phyloP scores from a whole-genome alignment of 495 filamentous ascomycete species.

The Pyronema domesticum region DNA sequence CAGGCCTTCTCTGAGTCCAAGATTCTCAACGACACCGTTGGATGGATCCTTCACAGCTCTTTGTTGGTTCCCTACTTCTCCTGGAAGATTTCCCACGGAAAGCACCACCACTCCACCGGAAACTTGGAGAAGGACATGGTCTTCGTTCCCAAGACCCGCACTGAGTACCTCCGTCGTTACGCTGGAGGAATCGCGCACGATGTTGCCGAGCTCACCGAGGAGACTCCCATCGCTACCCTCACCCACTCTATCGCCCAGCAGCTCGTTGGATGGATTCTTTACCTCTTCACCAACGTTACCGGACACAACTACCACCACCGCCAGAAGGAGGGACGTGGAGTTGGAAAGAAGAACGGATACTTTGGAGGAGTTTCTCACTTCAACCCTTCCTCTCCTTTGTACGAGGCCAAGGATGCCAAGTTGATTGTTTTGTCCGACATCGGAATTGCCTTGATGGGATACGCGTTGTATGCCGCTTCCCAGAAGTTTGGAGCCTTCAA shows the following conservation, averaged over 20 bases:
- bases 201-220: conserved; percentile 73
- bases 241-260: conserved; percentile 62
- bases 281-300: conserved; percentile 73
- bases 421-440: conserved; percentile 70
- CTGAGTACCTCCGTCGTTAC: conserved; percentile 47
- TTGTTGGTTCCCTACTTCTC: conserved; percentile 79
- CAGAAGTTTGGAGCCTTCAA: conserved; percentile 69
- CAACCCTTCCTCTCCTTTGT: conserved; percentile 68
- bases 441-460: conserved; percentile 43
- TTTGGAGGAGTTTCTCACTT: conserved; percentile 85
- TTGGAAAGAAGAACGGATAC: conserved; percentile 74
- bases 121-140: conserved; percentile 96
- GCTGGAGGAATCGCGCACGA: conserved; percentile 48
- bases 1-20: conserved; percentile 70
- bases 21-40: conserved; percentile 66
- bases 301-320: conserved; percentile 84
- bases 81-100: conserved; percentile 84
- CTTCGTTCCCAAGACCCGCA: conserved; percentile 73
- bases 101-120: conserved; percentile 92
- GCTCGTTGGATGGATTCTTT: conserved; percentile 75
- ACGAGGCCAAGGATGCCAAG: conserved; percentile 73
- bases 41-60: conserved; percentile 66
- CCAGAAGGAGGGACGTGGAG: conserved; percentile 69
- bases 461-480: conserved; percentile 40
- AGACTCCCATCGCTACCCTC: conserved; percentile 73